Evolutionary conservation across 768 basidiomycete genomes (phyloP), one percentile per base, ranked within the genome.

Genomic region (Termitomyces heimii): DNA sequence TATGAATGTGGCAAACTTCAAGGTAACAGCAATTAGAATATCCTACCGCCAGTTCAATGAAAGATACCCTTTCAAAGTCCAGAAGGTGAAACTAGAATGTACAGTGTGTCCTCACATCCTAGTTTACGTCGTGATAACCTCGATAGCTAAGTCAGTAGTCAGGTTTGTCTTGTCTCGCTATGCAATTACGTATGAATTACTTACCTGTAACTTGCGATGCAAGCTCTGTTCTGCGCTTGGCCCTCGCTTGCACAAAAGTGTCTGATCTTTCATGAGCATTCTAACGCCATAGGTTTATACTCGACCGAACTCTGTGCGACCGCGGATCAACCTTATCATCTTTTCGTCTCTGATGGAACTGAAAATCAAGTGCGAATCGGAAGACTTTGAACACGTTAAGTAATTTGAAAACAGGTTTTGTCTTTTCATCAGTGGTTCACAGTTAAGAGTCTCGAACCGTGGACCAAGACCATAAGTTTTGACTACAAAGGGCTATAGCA

Each of bases 181-280:
- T 29, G 35, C 10, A 10, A 22, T 26, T 40, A 40, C 35, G 37
- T 37, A n/a, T 26, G 24, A 13, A n/a, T 39, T 29, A 37, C 18
- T 37, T 7, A 29, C 35, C 24, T 52, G 24, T 40, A 20, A 34
- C 8, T 26, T 22, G 16, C 26, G 28, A 37, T 24, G 37, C 22
- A 84, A 47, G 82, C 70, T 82, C 13, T 74, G 71, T 5, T 84
- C 76, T 65, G 74, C 81, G 13, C 65, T 77, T n/a, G 81, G 80
- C 7, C 77, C 79, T 8, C 74, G 70, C 42, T 56, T 84, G 84
- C 64, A 62, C 70, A 12, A 77, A 79, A 20, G 79, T 78, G 0
- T 72, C 85, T 10, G 82, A 84, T 58, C 62, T 82, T 4, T 71
- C 84, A 7, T 70, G 79, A 14, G 68, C 62, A 24, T 18, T 73